Evolutionary conservation across 2,329 filamentous ascomycete species (phyloP), one percentile per base, ranked within the genome.

Genomic region (Pseudocercospora eumusae): DNA sequence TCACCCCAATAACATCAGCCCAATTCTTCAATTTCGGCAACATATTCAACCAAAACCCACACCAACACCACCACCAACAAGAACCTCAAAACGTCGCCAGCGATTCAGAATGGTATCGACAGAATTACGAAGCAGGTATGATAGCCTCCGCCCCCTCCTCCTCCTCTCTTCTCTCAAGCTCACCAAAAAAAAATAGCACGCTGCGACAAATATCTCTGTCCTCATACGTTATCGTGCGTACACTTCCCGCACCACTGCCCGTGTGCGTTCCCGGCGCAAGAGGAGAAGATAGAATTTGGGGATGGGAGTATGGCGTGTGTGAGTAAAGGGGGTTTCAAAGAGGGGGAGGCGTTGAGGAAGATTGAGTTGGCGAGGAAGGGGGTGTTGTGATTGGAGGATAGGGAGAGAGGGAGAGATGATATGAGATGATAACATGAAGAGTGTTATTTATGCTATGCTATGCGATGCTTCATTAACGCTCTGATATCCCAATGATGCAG

Each of bases 201-300:
- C 71, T 99, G 95, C 82, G 86, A 91, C 71, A 93, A 93, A 70
- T 99, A 97, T 75, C 87, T 99, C 59, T 99, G 95, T 75, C 93
- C 95, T 1, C 91, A 92, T 67, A 98, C 95, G 0, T 85, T 99
- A 63, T 90, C 93, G 36, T 99, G 95, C 80, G 95, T 99, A 6
- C 89, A 96, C 75, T 95, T 96, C 79, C 93, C 95, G 1, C 93
- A 98, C 76, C 95, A 99, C 78, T 99, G 95, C 77, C 95, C 95
- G 27, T 99, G 95, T 79, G 83, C 92, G 1, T 96, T 90, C 82
- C 76, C 83, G 69, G 64, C 83, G 79, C 72, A 87, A 79, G 75
- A 91, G 78, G 70, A 88, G 77, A 78, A 91, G 83, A 74, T 87
- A 76, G 82, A 91, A 86, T 76, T 91, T 79, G 85, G 82, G 4